Percentiles rank a stretch among this genome's conserved stretches.
Evolutionary conservation across 2,329 filamentous ascomycete genomes (phyloP).

Genomic region (Aureobasidium sp.): DNA sequence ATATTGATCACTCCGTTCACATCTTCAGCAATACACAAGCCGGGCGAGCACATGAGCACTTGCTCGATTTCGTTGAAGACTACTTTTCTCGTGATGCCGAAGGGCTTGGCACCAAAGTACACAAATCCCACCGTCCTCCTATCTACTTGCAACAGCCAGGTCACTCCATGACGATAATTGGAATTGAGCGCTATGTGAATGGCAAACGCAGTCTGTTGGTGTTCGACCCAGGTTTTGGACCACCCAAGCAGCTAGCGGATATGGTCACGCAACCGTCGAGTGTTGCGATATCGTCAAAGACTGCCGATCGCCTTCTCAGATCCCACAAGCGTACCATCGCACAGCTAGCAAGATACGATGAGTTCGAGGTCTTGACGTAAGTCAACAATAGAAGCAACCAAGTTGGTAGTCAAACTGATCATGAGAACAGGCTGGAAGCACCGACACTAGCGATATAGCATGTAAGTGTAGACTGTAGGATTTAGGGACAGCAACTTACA

Average conservation of each 20-base stretch:
- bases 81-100: conserved; percentile 56
- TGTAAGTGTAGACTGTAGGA: neutral
- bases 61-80: conserved; percentile 57
- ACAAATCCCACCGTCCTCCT: conserved; percentile 62
- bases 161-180: conserved; percentile 84
- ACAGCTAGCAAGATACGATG: neutral
- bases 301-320: neutral
- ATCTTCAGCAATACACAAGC: conserved; percentile 17
- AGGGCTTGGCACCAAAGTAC: conserved; percentile 47
- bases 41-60: conserved; percentile 43
- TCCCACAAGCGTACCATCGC: neutral
- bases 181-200: conserved; percentile 61
- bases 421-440: neutral
- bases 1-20: neutral
- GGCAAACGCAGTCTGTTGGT: conserved; percentile 66
- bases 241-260: conserved; percentile 54
- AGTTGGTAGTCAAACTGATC: neutral
- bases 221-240: conserved; percentile 78
- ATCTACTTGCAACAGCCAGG: conserved; percentile 86
- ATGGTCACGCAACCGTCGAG: neutral
- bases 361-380: neutral
- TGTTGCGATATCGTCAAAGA: too few relatives aligned
- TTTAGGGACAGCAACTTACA: neutral
- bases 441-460: neutral
- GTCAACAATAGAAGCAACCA: neutral